Base-by-base conservation (phyloP, 2,329 filamentous ascomycete genomes). In the Xylariales sp. region DNA sequence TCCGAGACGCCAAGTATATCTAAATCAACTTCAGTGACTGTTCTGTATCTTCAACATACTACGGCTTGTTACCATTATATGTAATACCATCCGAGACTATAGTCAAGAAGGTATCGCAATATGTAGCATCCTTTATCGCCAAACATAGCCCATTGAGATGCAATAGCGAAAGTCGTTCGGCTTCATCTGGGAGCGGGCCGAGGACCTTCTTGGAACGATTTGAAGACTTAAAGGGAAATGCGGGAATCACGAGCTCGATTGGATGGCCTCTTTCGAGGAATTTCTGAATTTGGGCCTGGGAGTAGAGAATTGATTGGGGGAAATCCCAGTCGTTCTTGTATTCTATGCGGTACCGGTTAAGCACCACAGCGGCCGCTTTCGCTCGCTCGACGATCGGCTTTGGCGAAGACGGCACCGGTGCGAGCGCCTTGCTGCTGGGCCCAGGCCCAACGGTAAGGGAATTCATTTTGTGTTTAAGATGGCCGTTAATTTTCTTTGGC, bases 181-280 rank as follows among this genome's bases (percentile, higher is more conserved):
- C 68, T 58, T 70, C 68, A 34, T 70, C 68, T 10, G 68, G 68
- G 12, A 70, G 52, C 8, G 65, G 54, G 1, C 68, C 66, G 1
- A 70, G 59, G n/a, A 70, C 68, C 36, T 70, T 70, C 50, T 64
- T 66, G 12, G 68, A 66, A 3, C 68, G 68, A 43, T 70, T 70
- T 5, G 68, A 69, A 36, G 68, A 70, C 41, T 70, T 70, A 23
- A 70, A 70, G 9, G 68, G 68, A 18, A 70, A 70, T n/a, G 68
- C 68, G 1, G 68, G 68, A 30, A 70, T 64, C 8, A 70, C 65
- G 46, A 70, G 60, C 12, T 69, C 54, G 32, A 70, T 70, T n/a
- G 68, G 54, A 7, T 43, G 10, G 14, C 46, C n/a, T 39, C 45
- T 57, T 45, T 70, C 68, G 0, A 70, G 68, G 14, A 63, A 58